Evolutionary conservation across 441 rosid species (phyloP).

Genomic region (Eruca vesicaria): DNA sequence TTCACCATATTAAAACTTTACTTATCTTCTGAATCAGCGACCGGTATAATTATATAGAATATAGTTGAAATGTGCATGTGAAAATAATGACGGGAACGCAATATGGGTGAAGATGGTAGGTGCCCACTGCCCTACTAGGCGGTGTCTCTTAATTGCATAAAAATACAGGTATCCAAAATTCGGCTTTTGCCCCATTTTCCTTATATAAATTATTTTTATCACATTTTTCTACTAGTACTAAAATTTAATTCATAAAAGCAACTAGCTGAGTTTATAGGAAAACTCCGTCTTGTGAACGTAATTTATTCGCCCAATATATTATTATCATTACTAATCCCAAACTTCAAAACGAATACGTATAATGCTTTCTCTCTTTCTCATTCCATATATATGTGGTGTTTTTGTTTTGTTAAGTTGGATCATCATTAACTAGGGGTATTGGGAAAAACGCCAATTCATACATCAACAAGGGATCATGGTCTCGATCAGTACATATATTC

Average conservation of each 20-base stretch:
- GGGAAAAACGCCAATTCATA: background rate
- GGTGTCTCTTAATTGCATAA: background rate
- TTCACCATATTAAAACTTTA: too few relatives aligned
- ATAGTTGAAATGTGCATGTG: constrained; percentile 3
- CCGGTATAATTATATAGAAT: background rate
- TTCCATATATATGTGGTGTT: background rate
- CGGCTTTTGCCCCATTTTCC: background rate
- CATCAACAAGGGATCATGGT: too few relatives aligned
- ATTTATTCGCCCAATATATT: background rate
- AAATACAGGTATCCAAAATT: background rate
- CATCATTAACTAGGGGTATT: too few relatives aligned
- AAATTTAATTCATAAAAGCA: background rate
- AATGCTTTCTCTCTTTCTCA: background rate
- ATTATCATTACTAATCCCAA: background rate
- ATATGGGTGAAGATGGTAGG: constrained; percentile 4
- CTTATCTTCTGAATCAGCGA: too few relatives aligned
- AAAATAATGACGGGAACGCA: background rate
- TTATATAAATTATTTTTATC: background rate
- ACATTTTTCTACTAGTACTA: background rate
- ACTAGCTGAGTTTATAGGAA: background rate
- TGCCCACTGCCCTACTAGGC: background rate
- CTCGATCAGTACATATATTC: too few relatives aligned
- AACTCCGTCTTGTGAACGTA: background rate
- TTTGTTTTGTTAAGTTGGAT: background rate
- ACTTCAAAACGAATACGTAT: background rate